These are phyloP conservation scores for Boechera retrofracta DNA, from an alignment of 345 rosid genomes.

Conservation along the genomic window DNA sequence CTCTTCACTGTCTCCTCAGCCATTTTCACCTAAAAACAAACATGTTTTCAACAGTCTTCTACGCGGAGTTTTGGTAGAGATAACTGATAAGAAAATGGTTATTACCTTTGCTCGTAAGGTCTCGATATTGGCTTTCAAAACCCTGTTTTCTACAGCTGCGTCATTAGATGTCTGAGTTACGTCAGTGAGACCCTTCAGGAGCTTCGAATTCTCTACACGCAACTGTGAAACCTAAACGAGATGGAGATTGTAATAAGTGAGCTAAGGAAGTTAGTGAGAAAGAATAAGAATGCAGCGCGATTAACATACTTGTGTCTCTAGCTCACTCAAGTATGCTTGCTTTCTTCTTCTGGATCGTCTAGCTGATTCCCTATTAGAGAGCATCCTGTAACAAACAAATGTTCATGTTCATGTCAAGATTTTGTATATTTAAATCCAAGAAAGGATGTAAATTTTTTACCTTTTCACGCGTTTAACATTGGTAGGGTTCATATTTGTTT, in stretches of 20 bases:
- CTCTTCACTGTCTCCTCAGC: conserved; percentile 92
- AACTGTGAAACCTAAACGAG: conserved; percentile 73
- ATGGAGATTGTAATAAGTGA: conserved; percentile 14
- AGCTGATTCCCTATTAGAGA: conserved; percentile 95
- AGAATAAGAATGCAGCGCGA: conserved; percentile 15
- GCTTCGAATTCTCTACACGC: conserved; percentile 73
- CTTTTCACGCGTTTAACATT: conserved; percentile 85
- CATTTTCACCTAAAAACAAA: conserved; percentile 75
- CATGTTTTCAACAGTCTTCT: neutral
- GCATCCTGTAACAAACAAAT: conserved; percentile 67
- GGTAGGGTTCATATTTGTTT: conserved; percentile 68
- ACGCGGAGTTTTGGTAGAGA: conserved; percentile 3
- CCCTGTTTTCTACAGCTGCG: conserved; percentile 86
- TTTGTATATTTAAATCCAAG: neutral
- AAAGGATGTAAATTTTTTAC: conserved; percentile 45
- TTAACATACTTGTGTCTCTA: conserved; percentile 78
- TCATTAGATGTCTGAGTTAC: conserved; percentile 76
- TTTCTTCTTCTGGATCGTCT: conserved; percentile 95
- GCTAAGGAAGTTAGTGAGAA: neutral
- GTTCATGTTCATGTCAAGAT: conserved; percentile 7
- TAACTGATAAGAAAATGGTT: neutral
- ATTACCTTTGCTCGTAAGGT: conserved; percentile 89
- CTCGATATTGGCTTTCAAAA: conserved; percentile 90
- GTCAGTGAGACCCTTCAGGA: conserved; percentile 70
- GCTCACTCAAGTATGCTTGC: conserved; percentile 88